These are phyloP conservation scores for Epichloe sp. DNA, from an alignment of 2,329 filamentous ascomycete species.

Conservation along the genomic window DNA sequence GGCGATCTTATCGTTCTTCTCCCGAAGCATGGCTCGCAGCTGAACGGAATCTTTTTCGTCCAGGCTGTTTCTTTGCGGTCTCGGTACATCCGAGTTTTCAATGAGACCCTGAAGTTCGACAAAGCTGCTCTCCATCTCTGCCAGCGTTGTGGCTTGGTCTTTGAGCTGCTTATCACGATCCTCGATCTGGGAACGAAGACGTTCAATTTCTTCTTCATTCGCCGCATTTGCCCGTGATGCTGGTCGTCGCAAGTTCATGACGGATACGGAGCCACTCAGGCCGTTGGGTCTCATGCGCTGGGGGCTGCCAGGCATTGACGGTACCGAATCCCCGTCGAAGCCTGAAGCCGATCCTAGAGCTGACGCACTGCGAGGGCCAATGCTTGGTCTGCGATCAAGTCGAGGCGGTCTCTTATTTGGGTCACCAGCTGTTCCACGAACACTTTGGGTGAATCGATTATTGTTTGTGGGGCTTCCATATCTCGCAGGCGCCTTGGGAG, in stretches of 20 bases:
- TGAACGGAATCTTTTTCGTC: constrained; percentile 64
- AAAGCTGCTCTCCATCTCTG: constrained; percentile 81
- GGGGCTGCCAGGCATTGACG: constrained; percentile 28
- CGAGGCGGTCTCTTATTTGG: constrained; percentile 41
- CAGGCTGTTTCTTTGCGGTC: constrained; percentile 31
- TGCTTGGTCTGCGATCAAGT: constrained; percentile 35
- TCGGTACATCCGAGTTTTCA: constrained; percentile 35
- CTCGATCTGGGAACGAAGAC: constrained; percentile 59
- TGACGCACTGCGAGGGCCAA: constrained; percentile 45
- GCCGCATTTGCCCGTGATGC: constrained; percentile 37
- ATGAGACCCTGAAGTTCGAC: constrained; percentile 65
- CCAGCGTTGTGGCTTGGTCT: constrained; percentile 69
- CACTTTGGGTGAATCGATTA: constrained; percentile 48
- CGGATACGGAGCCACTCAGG: constrained; percentile 40
- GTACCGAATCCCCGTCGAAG: constrained; percentile 44
- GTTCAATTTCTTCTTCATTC: constrained; percentile 60
- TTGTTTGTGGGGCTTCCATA: constrained; percentile 30
- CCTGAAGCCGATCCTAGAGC: constrained; percentile 39
- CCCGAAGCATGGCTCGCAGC: constrained; percentile 68
- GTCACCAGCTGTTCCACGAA: constrained; percentile 47
- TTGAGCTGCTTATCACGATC: constrained; percentile 80
- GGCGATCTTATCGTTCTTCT: constrained; percentile 95
- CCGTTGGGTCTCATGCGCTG: constrained; percentile 41
- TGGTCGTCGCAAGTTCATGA: constrained; percentile 40
- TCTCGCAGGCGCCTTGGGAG: constrained; percentile 16